These are phyloP conservation scores for Heritiera littoralis DNA, from an alignment of 345 rosid species.

Conservation along the genomic window DNA sequence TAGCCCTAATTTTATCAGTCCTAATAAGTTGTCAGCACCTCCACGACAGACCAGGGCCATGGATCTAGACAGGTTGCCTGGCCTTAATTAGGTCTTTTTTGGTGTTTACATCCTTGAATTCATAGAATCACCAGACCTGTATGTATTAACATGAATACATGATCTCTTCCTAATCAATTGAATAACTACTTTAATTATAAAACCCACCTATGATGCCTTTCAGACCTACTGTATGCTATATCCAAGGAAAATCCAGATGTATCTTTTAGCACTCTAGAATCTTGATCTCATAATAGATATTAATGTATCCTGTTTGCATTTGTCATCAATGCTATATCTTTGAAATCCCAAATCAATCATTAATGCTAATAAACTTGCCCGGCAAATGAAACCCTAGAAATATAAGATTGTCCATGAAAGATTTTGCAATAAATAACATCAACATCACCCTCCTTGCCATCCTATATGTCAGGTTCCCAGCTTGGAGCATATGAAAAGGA, in stretches of 20 bases:
- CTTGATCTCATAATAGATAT: neutral
- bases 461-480: neutral
- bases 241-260: neutral
- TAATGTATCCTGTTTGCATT: neutral
- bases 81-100: neutral
- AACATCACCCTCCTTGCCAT: neutral
- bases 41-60: neutral
- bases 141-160: neutral
- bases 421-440: neutral
- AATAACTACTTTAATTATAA: no score
- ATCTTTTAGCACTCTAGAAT: neutral
- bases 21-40: neutral
- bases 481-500: slow-evolving; percentile 10
- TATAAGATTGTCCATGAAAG: slow-evolving; percentile 10
- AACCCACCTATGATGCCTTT: neutral
- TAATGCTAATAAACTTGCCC: neutral
- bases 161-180: neutral
- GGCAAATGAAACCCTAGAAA: slow-evolving; percentile 6
- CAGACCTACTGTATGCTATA: neutral
- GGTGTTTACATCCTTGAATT: neutral
- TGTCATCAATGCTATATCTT: neutral
- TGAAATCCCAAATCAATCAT: slow-evolving; percentile 1
- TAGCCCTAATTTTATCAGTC: neutral
- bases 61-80: neutral
- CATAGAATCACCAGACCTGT: neutral